Conservation (phyloP, 140 eudicot species). For the Flaveria floridana region DNA sequence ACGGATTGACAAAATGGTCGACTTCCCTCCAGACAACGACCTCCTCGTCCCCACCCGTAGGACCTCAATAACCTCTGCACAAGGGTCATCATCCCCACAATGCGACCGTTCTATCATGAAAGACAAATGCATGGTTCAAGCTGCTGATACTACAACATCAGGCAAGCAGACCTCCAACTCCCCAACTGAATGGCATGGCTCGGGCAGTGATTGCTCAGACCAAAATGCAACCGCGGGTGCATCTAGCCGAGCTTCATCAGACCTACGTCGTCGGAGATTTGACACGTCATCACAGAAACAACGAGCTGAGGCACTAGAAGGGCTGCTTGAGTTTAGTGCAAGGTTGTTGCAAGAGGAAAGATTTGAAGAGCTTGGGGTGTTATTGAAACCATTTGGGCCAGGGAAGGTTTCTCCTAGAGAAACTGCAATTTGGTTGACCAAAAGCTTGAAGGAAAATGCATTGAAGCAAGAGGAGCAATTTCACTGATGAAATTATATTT, state of each 20-base stretch:
- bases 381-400: constrained; percentile 91
- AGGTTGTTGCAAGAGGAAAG: constrained; percentile 78
- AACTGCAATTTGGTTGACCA: constrained; percentile 95
- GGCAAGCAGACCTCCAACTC: constrained; percentile 39
- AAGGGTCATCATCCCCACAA: constrained; percentile 70
- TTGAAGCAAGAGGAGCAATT: constrained; percentile 62
- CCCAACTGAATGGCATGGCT: constrained; percentile 47
- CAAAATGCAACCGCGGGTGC: constrained; percentile 86
- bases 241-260: constrained; percentile 86
- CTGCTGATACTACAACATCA: constrained; percentile 43
- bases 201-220: constrained; percentile 64
- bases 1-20: constrained; percentile 77
- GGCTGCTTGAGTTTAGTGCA: constrained; percentile 89
- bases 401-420: constrained; percentile 95
- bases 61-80: constrained; percentile 58
- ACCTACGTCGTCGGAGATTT: constrained; percentile 53
- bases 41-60: constrained; percentile 39
- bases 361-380: constrained; percentile 81
- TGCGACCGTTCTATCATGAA: constrained; percentile 72
- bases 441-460: constrained; percentile 79
- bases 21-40: constrained; percentile 52
- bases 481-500: constrained; percentile 23
- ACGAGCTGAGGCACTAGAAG: constrained; percentile 92
- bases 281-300: constrained; percentile 78
- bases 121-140: constrained; percentile 71